Base-by-base conservation (phyloP, 2,329 filamentous ascomycete genomes). In the Aspergillus brasiliensis region DNA sequence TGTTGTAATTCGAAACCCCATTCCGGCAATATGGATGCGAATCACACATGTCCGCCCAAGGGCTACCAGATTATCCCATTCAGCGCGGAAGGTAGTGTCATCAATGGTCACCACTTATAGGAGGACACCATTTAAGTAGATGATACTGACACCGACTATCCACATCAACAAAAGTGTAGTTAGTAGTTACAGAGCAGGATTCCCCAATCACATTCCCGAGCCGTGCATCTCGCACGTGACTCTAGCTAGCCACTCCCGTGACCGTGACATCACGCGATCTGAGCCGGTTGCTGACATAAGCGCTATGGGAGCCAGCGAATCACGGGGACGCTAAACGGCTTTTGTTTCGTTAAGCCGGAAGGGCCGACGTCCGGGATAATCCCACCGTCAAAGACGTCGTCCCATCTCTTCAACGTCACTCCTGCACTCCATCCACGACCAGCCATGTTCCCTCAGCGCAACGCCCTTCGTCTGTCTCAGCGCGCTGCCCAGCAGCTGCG, bases 1-100 rank as follows among this genome's bases (percentile, higher is more conserved):
- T 13, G 90, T 91, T 3, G 91, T 95, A 68, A 97, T 91, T 62
- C 92, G 88, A 65, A 96, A 80, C 15, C 83, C 84, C 90, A 92
- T 92, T 19, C 69, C 83, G 66, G 61, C 60, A 31, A 42, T 58
- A 21, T 27, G 25, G 47, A 49, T 56, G 55, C 52, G 42, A 51
- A 34, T 54, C 38, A 52, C 58, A 64, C 66, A 70, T 67, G 54
- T 57, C 55, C 53, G 44, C 38, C 17, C 37, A 23, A 23, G 19
- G 8, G 37, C 13, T n/a, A 25, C 21, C 7, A 44, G 38, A 13
- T 7, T 23, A 37, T 17, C 17, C 19, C 53, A 11, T 13, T 17
- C 25, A 49, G n/a, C 15, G 13, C n/a, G n/a, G n/a, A n/a, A n/a
- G n/a, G n/a, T n/a, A n/a, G n/a, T n/a, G n/a, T n/a, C n/a, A n/a